phyloP scores from a whole-genome alignment of 805 yeast genomes.

The Spencermartinsiella europaea region DNA sequence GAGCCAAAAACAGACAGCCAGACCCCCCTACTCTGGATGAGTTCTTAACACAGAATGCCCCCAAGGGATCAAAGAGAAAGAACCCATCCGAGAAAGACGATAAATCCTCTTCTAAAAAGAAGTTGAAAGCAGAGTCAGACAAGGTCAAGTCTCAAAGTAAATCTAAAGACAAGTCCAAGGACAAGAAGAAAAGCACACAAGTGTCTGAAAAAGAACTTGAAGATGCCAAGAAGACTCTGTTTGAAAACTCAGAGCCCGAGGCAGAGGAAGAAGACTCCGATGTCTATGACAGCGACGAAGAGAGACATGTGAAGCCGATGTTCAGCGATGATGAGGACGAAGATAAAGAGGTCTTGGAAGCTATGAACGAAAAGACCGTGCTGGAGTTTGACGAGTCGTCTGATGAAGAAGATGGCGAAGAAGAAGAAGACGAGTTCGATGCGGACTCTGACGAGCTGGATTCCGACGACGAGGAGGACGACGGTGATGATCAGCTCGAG shows the following conservation, averaged over 20 bases:
- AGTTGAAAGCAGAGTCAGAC: slow-evolving; percentile 17
- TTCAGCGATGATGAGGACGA: slow-evolving; percentile 75
- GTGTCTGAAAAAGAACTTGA: slow-evolving; percentile 45
- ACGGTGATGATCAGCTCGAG: slow-evolving; percentile 15
- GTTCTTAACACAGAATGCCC: slow-evolving; percentile 41
- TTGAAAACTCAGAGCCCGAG: slow-evolving; percentile 45
- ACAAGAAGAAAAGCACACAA: slow-evolving; percentile 26
- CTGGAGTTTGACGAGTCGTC: slow-evolving; percentile 18
- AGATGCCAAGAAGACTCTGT: slow-evolving; percentile 58
- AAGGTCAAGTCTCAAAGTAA: slow-evolving; percentile 21
- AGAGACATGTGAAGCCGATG: slow-evolving; percentile 57
- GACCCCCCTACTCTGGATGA: slow-evolving; percentile 88
- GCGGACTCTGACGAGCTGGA: slow-evolving; percentile 20
- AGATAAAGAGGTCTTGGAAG: slow-evolving; percentile 48
- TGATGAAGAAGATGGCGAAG: slow-evolving; percentile 19
- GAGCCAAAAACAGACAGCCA: slow-evolving; percentile 87
- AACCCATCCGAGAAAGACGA: slow-evolving; percentile 22
- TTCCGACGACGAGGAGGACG: slow-evolving; percentile 19
- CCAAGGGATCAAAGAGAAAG: slow-evolving; percentile 24
- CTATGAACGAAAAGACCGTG: slow-evolving; percentile 21
- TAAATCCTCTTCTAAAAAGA: slow-evolving; percentile 19
- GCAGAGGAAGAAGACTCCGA: slow-evolving; percentile 30
- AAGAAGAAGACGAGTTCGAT: slow-evolving; percentile 19
- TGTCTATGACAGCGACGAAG: slow-evolving; percentile 61
- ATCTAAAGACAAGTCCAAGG: slow-evolving; percentile 2